Evolutionary conservation across 2,329 filamentous ascomycete genomes (phyloP).

Genomic region (Ceratocystis harringtonii): DNA sequence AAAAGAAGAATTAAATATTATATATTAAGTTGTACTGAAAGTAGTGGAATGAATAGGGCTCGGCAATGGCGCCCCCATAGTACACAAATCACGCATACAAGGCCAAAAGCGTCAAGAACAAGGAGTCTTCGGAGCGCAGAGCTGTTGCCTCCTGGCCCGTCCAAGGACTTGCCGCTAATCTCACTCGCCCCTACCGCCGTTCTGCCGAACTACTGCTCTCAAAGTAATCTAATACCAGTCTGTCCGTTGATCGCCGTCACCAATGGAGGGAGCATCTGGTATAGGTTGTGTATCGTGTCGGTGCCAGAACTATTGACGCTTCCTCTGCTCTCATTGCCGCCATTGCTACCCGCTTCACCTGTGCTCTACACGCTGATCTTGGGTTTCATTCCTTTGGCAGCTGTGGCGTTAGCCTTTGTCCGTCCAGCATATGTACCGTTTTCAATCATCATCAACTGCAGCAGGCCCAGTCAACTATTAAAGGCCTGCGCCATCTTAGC

Average conservation of each 20-base stretch:
- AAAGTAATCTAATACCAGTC: slow-evolving; percentile 67
- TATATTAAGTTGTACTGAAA: too few relatives aligned
- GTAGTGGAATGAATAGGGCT: not conserved
- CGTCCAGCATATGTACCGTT: slow-evolving; percentile 64
- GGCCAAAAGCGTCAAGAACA: not conserved
- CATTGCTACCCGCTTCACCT: slow-evolving; percentile 35
- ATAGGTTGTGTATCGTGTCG: slow-evolving; percentile 63
- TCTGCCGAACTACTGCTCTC: slow-evolving; percentile 51
- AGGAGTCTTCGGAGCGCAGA: not conserved
- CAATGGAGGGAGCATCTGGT: slow-evolving; percentile 70
- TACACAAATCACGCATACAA: not conserved
- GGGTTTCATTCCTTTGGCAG: slow-evolving; percentile 62
- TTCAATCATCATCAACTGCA: slow-evolving; percentile 81
- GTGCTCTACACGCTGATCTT: slow-evolving; percentile 92
- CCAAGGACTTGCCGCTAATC: slow-evolving; percentile 19
- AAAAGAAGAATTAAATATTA: not conserved
- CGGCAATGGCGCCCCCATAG: not conserved
- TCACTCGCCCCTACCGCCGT: slow-evolving; percentile 24
- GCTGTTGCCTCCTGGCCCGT: not conserved
- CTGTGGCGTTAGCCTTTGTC: slow-evolving; percentile 61
- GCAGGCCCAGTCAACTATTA: slow-evolving; percentile 60
- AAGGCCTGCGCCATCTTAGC: slow-evolving; percentile 54
- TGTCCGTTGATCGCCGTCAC: slow-evolving; percentile 79
- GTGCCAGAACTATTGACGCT: slow-evolving; percentile 22
- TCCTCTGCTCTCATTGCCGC: slow-evolving; percentile 22